These are phyloP conservation scores for Morella rubra DNA, from an alignment of 306 rosid species.

Conservation along the genomic window DNA sequence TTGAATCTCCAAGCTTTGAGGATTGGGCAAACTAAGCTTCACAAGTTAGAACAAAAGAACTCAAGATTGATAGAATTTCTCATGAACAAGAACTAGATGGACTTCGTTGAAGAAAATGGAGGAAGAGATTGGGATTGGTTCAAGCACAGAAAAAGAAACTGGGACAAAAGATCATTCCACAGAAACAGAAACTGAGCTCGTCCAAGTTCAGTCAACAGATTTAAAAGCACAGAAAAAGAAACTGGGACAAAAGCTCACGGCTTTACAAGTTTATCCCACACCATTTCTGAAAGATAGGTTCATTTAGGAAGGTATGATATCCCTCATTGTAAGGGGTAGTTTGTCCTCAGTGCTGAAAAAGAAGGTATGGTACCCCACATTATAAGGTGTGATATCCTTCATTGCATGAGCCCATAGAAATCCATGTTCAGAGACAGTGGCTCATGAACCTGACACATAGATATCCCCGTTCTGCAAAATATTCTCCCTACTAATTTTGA, in stretches of 20 bases:
- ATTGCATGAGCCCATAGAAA: too few relatives aligned
- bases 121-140: not conserved
- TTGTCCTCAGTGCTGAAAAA: too few relatives aligned
- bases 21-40: not conserved
- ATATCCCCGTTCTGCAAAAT: not conserved
- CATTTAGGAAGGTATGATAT: not conserved
- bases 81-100: not conserved
- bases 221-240: not conserved
- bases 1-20: not conserved
- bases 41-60: not conserved
- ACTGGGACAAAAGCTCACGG: not conserved
- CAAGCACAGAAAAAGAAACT: too few relatives aligned
- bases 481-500: not conserved
- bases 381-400: too few relatives aligned
- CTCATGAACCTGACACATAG: not conserved
- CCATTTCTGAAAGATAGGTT: not conserved
- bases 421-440: not conserved
- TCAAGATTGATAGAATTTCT: not conserved
- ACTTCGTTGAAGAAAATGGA: not conserved
- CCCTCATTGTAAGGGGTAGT: too few relatives aligned
- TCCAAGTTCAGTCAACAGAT: not conserved
- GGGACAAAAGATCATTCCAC: too few relatives aligned
- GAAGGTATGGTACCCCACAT: too few relatives aligned
- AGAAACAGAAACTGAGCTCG: not conserved
- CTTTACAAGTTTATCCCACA: not conserved